Evolutionary conservation across 495 filamentous ascomycete species (phyloP).

Genomic region (Letharia lupina): DNA sequence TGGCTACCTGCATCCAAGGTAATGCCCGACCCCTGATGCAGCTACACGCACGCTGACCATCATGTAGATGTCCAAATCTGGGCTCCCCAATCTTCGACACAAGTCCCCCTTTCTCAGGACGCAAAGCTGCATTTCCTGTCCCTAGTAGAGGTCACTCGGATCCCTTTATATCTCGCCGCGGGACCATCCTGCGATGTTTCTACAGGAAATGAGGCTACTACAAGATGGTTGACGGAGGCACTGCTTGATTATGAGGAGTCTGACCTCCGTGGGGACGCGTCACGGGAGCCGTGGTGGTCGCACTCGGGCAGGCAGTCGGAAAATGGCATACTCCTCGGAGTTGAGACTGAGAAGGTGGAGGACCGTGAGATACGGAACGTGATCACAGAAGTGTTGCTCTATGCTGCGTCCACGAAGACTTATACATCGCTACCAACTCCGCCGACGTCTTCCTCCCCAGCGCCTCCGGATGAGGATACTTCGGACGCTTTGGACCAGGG

Average conservation of each 20-base stretch:
- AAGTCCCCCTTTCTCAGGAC: constrained; percentile 23
- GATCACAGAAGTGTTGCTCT: constrained; percentile 49
- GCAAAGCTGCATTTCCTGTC: constrained; percentile 35
- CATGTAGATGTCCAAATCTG: constrained; percentile 11
- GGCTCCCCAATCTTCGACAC: not conserved
- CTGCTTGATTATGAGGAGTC: constrained; percentile 25
- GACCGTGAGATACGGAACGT: constrained; percentile 17
- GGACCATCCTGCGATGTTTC: constrained; percentile 45
- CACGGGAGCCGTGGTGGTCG: constrained; percentile 16
- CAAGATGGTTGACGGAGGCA: constrained; percentile 34
- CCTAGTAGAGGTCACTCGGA: constrained; percentile 40
- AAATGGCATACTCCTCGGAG: constrained; percentile 21
- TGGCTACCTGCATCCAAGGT: constrained; percentile 9
- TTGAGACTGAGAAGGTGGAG: constrained; percentile 12
- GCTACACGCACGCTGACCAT: not conserved
- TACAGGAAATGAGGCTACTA: constrained; percentile 31
- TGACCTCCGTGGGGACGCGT: constrained; percentile 30
- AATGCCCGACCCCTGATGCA: not conserved
- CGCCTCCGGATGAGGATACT: constrained; percentile 9
- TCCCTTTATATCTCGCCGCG: constrained; percentile 43
- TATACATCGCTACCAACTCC: constrained; percentile 34
- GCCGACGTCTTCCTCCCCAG: constrained; percentile 38
- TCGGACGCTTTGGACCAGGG: constrained; percentile 3
- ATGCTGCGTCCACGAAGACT: constrained; percentile 28
- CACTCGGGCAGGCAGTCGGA: constrained; percentile 19